phyloP scores from a whole-genome alignment of 805 yeast genomes.

The Ogataea degrootiae region DNA sequence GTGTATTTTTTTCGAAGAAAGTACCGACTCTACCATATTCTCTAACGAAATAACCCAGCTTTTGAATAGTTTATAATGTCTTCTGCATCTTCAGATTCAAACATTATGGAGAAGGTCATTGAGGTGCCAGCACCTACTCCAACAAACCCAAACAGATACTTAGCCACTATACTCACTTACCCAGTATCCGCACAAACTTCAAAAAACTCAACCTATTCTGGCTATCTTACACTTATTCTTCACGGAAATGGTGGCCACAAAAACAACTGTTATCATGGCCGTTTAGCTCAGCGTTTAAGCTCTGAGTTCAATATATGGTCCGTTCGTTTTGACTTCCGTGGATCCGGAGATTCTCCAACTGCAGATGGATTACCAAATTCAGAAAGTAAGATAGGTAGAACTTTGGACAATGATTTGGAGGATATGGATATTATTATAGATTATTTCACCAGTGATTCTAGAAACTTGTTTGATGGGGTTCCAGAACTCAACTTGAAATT shows the following conservation, averaged over 20 bases:
- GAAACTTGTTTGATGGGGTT: constrained; percentile 4
- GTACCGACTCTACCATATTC: too few species aligned
- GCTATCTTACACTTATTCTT: constrained; percentile 44
- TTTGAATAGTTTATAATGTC: too few species aligned
- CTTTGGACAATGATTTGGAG: constrained; percentile 57
- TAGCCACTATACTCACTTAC: too few species aligned
- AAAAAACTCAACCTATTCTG: too few species aligned
- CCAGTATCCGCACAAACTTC: too few species aligned
- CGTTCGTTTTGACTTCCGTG: constrained; percentile 79
- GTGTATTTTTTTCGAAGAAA: too few species aligned
- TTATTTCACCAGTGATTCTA: constrained; percentile 23
- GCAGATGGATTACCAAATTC: too few species aligned
- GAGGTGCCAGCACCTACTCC: too few species aligned
- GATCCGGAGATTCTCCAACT: constrained; percentile 69
- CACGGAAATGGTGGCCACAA: constrained; percentile 89
- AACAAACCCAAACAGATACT: too few species aligned
- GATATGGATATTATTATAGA: constrained; percentile 53
- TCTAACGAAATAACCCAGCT: too few species aligned
- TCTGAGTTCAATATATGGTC: constrained; percentile 47
- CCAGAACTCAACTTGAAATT: constrained; percentile 41
- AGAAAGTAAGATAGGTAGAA: constrained; percentile 49
- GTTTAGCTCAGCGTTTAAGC: constrained; percentile 57
- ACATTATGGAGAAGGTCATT: too few species aligned
- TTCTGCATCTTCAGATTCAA: too few species aligned
- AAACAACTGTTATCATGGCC: constrained; percentile 67